Base-by-base conservation (phyloP, 1,284 basidiomycete species). In the Microbotryum lychnidis-dioicae region DNA sequence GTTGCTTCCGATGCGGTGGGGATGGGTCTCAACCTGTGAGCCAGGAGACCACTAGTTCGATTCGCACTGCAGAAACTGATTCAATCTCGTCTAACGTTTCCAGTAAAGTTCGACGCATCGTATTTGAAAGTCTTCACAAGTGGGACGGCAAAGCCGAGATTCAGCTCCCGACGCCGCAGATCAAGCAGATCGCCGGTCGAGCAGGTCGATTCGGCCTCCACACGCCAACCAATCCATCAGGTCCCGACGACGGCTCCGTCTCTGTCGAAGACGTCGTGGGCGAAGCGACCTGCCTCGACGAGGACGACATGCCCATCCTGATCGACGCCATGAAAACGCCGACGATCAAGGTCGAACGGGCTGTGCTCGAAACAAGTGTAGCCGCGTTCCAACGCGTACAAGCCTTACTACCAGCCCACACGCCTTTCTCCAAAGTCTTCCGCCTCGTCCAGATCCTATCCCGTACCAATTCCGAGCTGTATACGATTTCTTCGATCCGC, bases 181-280 rank as follows among this genome's bases (percentile, higher is more conserved):
- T 91, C 75, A 98, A 97, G 75, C 94, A 98, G 75, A 97, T 98
- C 56, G 93, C 89, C 0, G 94, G 94, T 6, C 84, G 96, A 51
- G 96, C 96, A 0, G 94, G 94, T 4, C 86, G 96, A 1, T 99
- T 84, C 75, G 91, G 91, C 2, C 76, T 89, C 59, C 83, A 86
- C 61, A 78, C 67, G 16, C 64, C 68, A 25, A 37, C 65, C 16
- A 57, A 63, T 6, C 58, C 69, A 6, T 66, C 65, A 1, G 64
- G 62, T 21, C 66, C 63, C 12, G 69, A 69, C 56, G 60, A 64
- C 53, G 61, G 63, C 27, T 54, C 64, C 16, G 76, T 16, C 27
- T 37, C 52, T 8, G 29, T 42, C 14, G 84, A 82, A 4, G 86
- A 87, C 10, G 78, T 81, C 25, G 84, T 83, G n/a, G 76, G 76